A percentile compares a stretch with the other conserved stretches of the same genome.
phyloP scores from a whole-genome alignment of 129 eudicot species.

The Centella asiatica region DNA sequence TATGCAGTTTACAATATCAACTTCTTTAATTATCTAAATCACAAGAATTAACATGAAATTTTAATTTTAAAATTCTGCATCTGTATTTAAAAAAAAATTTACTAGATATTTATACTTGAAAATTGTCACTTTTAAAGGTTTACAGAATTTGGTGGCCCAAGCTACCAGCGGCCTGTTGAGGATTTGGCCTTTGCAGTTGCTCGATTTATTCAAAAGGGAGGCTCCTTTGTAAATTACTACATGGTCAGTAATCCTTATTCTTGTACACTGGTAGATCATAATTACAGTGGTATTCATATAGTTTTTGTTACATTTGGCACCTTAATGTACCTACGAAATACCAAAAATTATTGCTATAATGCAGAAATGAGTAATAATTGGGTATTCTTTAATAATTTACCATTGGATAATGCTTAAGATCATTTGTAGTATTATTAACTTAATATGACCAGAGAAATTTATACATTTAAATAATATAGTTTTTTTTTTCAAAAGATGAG shows the following conservation, averaged over 20 bases:
- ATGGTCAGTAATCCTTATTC: slow-evolving; percentile 42
- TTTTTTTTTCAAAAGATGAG: no score
- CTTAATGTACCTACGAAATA: neutral
- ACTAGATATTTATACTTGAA: neutral
- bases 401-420: no score
- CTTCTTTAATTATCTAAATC: neutral
- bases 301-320: neutral
- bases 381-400: neutral
- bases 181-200: slow-evolving; percentile 92
- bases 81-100: no score
- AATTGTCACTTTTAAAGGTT: slow-evolving; percentile 42
- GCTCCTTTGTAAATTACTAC: slow-evolving; percentile 85
- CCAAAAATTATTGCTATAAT: neutral
- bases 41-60: neutral
- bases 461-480: no score
- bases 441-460: no score
- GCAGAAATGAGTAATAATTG: neutral
- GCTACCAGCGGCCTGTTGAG: slow-evolving; percentile 75
- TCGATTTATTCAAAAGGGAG: slow-evolving; percentile 83
- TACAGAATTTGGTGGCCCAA: slow-evolving; percentile 73
- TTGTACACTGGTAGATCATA: neutral
- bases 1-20: no score
- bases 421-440: no score
- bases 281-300: neutral
- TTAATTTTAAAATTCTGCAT: no score